Percentiles rank a stretch among this genome's conserved stretches.
Conservation (phyloP, 2,329 filamentous ascomycete genomes). For the Diplodia scrobiculata region DNA sequence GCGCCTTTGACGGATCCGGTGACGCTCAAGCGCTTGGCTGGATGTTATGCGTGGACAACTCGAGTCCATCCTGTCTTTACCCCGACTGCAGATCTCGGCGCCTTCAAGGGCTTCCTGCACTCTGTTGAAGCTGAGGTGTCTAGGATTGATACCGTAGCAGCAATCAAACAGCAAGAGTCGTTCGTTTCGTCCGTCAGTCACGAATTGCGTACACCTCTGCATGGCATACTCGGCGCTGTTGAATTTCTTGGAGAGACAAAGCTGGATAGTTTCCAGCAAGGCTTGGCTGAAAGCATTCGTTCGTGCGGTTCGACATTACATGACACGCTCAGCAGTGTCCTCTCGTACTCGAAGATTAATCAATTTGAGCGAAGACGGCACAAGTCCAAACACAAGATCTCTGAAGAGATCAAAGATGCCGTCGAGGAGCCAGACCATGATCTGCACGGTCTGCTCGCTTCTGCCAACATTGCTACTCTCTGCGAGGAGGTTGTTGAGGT, state of each 20-base stretch:
- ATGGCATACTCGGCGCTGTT: slow-evolving; percentile 27
- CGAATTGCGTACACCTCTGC: slow-evolving; percentile 34
- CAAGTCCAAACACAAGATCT: slow-evolving; percentile 33
- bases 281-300: slow-evolving; percentile 37
- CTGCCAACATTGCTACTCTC: slow-evolving; percentile 19
- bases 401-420: slow-evolving; percentile 15
- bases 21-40: slow-evolving; percentile 32
- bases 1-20: slow-evolving; percentile 33
- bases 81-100: slow-evolving; percentile 30
- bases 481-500: slow-evolving; percentile 27
- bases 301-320: slow-evolving; percentile 48
- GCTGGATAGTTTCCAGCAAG: slow-evolving; percentile 23
- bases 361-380: slow-evolving; percentile 24
- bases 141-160: slow-evolving; percentile 28
- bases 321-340: slow-evolving; percentile 42
- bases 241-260: slow-evolving; percentile 33
- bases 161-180: slow-evolving; percentile 31
- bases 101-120: slow-evolving; percentile 32
- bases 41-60: slow-evolving; percentile 33
- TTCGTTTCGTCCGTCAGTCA: slow-evolving; percentile 49
- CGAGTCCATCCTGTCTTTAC: slow-evolving; percentile 30
- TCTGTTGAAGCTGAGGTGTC: slow-evolving; percentile 28
- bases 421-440: slow-evolving; percentile 20
- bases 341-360: slow-evolving; percentile 45
- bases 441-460: slow-evolving; percentile 14